phyloP scores from a whole-genome alignment of 768 basidiomycete species.

The Cystobasidium ongulense region DNA sequence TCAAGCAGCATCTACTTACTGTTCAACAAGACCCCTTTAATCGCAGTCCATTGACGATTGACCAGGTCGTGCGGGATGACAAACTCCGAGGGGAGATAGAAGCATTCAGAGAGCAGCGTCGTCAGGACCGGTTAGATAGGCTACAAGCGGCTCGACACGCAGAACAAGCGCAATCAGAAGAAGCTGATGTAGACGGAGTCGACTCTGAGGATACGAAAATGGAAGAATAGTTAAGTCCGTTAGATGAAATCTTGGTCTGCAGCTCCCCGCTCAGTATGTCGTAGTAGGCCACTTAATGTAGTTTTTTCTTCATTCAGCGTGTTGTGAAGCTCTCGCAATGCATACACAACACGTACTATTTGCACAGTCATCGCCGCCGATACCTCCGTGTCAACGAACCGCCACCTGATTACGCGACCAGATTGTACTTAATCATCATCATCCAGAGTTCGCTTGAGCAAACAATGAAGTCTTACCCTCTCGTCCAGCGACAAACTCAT shows the following conservation, averaged over 20 bases:
- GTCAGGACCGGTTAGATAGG: slow-evolving; percentile 10
- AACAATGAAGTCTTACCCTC: no score
- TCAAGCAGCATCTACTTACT: slow-evolving; percentile 87
- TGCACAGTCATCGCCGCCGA: background rate
- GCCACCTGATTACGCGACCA: no score
- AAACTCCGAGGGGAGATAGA: slow-evolving; percentile 17
- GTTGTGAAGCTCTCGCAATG: no score
- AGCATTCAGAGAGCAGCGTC: background rate
- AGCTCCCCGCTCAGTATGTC: no score
- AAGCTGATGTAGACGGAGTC: background rate
- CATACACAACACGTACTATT: no score
- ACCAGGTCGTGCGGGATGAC: slow-evolving; percentile 53
- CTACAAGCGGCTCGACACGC: background rate
- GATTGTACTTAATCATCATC: background rate
- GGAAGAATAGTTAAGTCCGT: background rate
- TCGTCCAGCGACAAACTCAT: no score
- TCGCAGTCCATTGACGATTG: slow-evolving; percentile 67
- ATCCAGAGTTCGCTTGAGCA: no score
- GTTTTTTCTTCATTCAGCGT: no score
- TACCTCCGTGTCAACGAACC: background rate
- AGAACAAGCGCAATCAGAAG: background rate
- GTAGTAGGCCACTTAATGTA: no score
- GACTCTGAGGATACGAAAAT: background rate
- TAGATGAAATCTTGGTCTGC: no score
- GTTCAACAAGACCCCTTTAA: slow-evolving; percentile 95